Percentiles rank a stretch among this genome's conserved stretches.
Evolutionary conservation across 1,284 basidiomycete species (phyloP).

Genomic region (Peniophora sp.): DNA sequence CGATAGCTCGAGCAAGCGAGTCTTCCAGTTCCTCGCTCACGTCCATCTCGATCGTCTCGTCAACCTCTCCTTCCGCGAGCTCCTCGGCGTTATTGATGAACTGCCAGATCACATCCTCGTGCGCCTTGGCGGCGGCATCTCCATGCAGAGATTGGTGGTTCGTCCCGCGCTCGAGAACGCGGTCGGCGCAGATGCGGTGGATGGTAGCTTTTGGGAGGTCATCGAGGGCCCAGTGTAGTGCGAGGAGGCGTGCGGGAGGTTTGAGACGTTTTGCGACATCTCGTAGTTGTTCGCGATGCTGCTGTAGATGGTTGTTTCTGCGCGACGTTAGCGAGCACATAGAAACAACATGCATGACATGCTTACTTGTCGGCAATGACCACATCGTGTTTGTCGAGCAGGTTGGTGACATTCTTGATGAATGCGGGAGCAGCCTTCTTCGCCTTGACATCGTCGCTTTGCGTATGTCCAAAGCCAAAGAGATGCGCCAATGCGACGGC

Average conservation of each 20-base stretch:
- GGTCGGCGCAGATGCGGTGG: slow-evolving; percentile 71
- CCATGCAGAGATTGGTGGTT: slow-evolving; percentile 80
- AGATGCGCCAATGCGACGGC: slow-evolving; percentile 73
- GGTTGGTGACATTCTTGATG: slow-evolving; percentile 62
- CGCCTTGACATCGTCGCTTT: slow-evolving; percentile 82
- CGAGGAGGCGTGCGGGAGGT: slow-evolving; percentile 64
- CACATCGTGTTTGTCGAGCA: slow-evolving; percentile 60
- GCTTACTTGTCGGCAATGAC: slow-evolving; percentile 87
- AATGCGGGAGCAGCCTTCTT: slow-evolving; percentile 80
- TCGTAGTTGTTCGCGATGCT: slow-evolving; percentile 69
- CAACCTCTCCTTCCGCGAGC: slow-evolving; percentile 58
- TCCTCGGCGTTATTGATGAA: slow-evolving; percentile 68
- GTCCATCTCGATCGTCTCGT: slow-evolving; percentile 60
- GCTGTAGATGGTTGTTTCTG: slow-evolving; percentile 82
- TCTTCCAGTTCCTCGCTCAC: slow-evolving; percentile 47
- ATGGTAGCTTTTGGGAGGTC: slow-evolving; percentile 45
- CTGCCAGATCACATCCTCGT: slow-evolving; percentile 78
- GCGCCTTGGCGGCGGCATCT: slow-evolving; percentile 39
- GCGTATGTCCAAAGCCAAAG: slow-evolving; percentile 82
- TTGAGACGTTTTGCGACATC: slow-evolving; percentile 35
- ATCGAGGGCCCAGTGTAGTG: slow-evolving; percentile 65
- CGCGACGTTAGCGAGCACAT: not conserved
- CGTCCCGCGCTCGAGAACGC: slow-evolving; percentile 66
- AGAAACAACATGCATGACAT: not conserved
- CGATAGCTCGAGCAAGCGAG: slow-evolving; percentile 51